These are phyloP conservation scores for Microsporum ferrugineum DNA, from an alignment of 2,329 filamentous ascomycete species.

Conservation along the genomic window DNA sequence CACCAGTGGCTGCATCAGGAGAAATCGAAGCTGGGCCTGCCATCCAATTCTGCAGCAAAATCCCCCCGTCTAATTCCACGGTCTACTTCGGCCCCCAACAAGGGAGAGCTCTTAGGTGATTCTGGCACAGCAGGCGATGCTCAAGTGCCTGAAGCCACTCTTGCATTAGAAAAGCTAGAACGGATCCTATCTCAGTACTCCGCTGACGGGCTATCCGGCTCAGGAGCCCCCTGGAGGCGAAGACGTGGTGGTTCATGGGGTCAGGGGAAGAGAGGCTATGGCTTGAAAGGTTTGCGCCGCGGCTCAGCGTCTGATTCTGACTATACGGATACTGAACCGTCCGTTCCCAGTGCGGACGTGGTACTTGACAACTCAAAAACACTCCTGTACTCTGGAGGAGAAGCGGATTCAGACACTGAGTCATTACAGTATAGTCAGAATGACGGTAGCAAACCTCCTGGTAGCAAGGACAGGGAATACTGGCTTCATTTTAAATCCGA, in stretches of 20 bases:
- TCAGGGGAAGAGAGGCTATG: constrained; percentile 8
- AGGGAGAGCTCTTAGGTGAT: neutral
- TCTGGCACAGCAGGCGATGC: neutral
- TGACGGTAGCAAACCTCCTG: constrained; percentile 34
- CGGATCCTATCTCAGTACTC: constrained; percentile 47
- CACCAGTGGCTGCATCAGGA: constrained; percentile 76
- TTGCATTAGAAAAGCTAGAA: constrained; percentile 70
- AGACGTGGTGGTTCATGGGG: constrained; percentile 2
- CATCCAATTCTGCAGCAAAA: constrained; percentile 25
- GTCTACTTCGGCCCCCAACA: neutral
- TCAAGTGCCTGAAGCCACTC: constrained; percentile 54
- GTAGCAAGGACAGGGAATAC: constrained; percentile 57
- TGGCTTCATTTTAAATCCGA: constrained; percentile 88
- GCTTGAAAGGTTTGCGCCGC: constrained; percentile 29
- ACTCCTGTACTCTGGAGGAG: constrained; percentile 57
- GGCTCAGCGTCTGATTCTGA: constrained; percentile 72
- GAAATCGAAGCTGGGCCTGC: constrained; percentile 51
- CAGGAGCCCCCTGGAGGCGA: constrained; percentile 18
- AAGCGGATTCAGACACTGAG: constrained; percentile 27
- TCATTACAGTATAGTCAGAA: constrained; percentile 20
- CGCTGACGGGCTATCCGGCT: constrained; percentile 14
- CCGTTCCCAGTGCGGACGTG: constrained; percentile 78
- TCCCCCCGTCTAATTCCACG: neutral
- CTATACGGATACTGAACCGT: constrained; percentile 62
- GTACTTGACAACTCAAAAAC: constrained; percentile 84